A percentile compares a stretch with the other conserved stretches of the same genome.
Conservation (phyloP, 495 filamentous ascomycete genomes). For the Xylona heveae region DNA sequence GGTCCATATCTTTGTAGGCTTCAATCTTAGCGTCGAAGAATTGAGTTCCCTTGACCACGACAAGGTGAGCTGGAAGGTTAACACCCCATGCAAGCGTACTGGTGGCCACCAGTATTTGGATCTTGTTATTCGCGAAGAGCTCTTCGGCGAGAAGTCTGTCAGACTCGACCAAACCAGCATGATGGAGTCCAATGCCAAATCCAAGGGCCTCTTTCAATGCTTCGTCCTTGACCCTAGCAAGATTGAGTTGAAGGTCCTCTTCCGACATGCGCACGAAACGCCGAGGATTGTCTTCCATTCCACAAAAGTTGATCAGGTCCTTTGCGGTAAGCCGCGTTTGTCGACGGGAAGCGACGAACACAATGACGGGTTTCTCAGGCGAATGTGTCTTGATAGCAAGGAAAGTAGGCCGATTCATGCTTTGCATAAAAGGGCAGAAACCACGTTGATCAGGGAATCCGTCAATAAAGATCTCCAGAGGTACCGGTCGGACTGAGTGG, state of each 20-base stretch:
- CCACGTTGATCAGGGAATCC: slow-evolving; percentile 89
- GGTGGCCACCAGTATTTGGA: slow-evolving; percentile 91
- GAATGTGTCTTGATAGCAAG: slow-evolving; percentile 90
- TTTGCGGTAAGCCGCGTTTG: slow-evolving; percentile 90
- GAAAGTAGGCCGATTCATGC: slow-evolving; percentile 96
- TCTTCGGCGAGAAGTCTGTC: slow-evolving; percentile 84
- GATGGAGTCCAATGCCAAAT: slow-evolving; percentile 93
- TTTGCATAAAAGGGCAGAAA: slow-evolving; percentile 96
- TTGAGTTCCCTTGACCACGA: slow-evolving; percentile 95
- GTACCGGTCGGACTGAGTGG: slow-evolving; percentile 92
- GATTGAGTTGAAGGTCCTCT: slow-evolving; percentile 70
- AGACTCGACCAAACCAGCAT: slow-evolving; percentile 88
- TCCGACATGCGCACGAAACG: slow-evolving; percentile 86
- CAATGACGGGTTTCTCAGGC: slow-evolving; percentile 90
- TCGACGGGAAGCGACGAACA: slow-evolving; percentile 88
- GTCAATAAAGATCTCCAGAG: slow-evolving; percentile 89
- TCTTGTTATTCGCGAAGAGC: slow-evolving; percentile 92
- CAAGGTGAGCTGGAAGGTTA: slow-evolving; percentile 89
- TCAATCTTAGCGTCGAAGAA: slow-evolving; percentile 97
- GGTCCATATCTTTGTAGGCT: slow-evolving; percentile 96
- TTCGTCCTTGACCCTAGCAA: slow-evolving; percentile 75
- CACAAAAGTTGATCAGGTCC: slow-evolving; percentile 90
- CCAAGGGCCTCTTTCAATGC: slow-evolving; percentile 75
- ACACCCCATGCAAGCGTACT: slow-evolving; percentile 97
- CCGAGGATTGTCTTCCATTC: slow-evolving; percentile 93